Evolutionary conservation across 495 filamentous ascomycete genomes (phyloP).

Genomic region (Neurospora hispaniola): DNA sequence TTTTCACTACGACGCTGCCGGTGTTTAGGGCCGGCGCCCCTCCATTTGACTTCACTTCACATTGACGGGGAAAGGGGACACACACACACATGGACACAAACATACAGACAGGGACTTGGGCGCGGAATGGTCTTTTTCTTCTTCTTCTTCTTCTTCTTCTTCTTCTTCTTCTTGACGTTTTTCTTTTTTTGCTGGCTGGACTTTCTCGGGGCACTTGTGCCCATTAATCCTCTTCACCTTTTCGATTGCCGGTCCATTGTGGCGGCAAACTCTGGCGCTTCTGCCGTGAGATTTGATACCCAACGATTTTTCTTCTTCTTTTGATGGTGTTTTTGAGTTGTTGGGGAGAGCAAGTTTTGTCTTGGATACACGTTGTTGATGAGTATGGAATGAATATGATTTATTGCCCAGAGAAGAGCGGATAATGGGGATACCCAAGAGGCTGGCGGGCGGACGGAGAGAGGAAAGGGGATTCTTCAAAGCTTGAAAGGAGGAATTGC

Average conservation of each 20-base stretch:
- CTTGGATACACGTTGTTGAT: neutral
- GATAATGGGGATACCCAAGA: neutral
- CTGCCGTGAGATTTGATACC: neutral
- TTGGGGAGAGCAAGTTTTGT: neutral
- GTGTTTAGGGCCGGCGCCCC: neutral
- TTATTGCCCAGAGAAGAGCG: neutral
- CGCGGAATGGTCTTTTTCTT: neutral
- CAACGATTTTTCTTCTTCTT: neutral
- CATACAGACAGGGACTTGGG: neutral
- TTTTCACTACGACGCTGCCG: neutral
- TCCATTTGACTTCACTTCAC: neutral
- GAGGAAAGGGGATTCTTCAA: neutral
- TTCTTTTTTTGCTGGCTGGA: neutral
- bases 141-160: neutral
- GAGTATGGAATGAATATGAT: neutral
- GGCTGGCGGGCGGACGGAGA: neutral
- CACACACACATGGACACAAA: neutral
- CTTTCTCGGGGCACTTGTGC: neutral
- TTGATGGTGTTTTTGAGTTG: neutral
- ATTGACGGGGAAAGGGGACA: neutral
- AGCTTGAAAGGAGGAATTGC: neutral
- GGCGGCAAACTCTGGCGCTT: neutral
- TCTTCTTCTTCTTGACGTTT: neutral
- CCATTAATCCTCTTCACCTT: neutral
- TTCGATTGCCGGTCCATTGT: neutral